A percentile compares a stretch with the other conserved stretches of the same genome.
Evolutionary conservation across 1,139 yeast genomes (phyloP).

Genomic region (Debaryomycetaceae sp.): DNA sequence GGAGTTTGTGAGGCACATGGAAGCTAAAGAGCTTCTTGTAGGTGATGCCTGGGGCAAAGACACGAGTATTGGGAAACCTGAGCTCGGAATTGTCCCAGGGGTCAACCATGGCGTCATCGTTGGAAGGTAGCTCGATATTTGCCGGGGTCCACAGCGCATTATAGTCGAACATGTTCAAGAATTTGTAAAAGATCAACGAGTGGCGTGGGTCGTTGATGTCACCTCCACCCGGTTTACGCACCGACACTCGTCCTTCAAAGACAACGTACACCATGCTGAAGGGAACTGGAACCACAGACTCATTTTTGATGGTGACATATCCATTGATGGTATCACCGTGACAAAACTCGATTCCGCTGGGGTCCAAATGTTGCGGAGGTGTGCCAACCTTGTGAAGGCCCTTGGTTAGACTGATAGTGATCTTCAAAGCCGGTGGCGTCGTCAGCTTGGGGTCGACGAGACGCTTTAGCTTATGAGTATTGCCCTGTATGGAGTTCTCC

Average conservation of each 20-base stretch:
- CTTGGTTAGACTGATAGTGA: slow-evolving; percentile 17
- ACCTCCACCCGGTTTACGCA: slow-evolving; percentile 14
- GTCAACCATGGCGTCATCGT: slow-evolving; percentile 16
- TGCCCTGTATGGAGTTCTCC: slow-evolving; percentile 24
- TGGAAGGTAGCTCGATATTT: slow-evolving; percentile 6
- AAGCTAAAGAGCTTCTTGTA: slow-evolving; percentile 41
- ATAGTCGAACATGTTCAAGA: slow-evolving; percentile 26
- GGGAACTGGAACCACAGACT: slow-evolving; percentile 32
- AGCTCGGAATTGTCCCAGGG: slow-evolving; percentile 29
- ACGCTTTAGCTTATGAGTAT: slow-evolving; percentile 20
- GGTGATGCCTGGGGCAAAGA: slow-evolving; percentile 28
- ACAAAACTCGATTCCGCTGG: slow-evolving; percentile 34
- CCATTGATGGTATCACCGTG: slow-evolving; percentile 59
- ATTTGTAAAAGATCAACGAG: slow-evolving; percentile 18
- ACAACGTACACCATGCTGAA: slow-evolving; percentile 59
- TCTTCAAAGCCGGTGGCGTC: slow-evolving; percentile 8
- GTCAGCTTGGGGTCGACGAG: slow-evolving; percentile 13
- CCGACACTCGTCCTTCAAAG: slow-evolving; percentile 42
- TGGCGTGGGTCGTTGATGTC: slow-evolving; percentile 11
- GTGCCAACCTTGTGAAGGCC: slow-evolving; percentile 12
- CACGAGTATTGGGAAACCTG: slow-evolving; percentile 24
- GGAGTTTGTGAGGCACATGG: slow-evolving; percentile 32
- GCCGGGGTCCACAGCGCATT: slow-evolving; percentile 22
- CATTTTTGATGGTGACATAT: slow-evolving; percentile 43
- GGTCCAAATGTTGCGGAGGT: slow-evolving; percentile 14